A percentile compares a stretch with the other conserved stretches of the same genome.
Conservation (phyloP, 108 stramenopile genomes). For the Nitzschia palea region DNA sequence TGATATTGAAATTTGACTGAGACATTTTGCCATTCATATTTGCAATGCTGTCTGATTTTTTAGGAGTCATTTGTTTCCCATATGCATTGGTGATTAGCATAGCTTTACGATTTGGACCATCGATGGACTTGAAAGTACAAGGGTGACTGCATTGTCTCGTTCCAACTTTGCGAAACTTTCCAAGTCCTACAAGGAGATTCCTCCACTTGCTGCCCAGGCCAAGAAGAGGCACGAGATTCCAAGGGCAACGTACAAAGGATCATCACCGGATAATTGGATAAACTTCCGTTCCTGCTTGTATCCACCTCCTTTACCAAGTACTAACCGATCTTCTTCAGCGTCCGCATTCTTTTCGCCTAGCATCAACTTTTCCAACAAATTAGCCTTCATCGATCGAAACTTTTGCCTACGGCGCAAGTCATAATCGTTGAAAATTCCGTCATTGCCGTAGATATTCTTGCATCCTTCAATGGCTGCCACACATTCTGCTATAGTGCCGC, state of each 20-base stretch:
- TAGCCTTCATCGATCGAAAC: constrained; percentile 40
- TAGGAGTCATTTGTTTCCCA: too few species aligned
- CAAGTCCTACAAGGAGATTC: constrained; percentile 24
- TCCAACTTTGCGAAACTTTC: too few species aligned
- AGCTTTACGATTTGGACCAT: too few species aligned
- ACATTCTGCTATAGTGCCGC: constrained; percentile 70
- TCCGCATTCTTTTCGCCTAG: constrained; percentile 65
- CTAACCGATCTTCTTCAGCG: constrained; percentile 55
- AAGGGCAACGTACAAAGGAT: constrained; percentile 76
- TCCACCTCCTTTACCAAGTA: constrained; percentile 79
- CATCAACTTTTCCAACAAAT: constrained; percentile 42
- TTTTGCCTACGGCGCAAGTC: constrained; percentile 52
- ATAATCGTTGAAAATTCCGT: constrained; percentile 54
- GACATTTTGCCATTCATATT: too few species aligned
- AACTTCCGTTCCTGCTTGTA: constrained; percentile 35
- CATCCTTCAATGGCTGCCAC: constrained; percentile 74
- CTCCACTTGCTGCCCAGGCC: constrained; percentile 59
- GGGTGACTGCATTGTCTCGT: too few species aligned
- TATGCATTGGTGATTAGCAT: too few species aligned
- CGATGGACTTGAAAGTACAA: too few species aligned
- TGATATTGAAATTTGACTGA: too few species aligned
- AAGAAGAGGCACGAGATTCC: constrained; percentile 64
- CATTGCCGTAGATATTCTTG: constrained; percentile 59
- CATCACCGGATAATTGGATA: constrained; percentile 63
- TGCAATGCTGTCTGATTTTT: too few species aligned